Base-by-base conservation (phyloP, 2,329 filamentous ascomycete genomes). In the Coniella lustricola region DNA sequence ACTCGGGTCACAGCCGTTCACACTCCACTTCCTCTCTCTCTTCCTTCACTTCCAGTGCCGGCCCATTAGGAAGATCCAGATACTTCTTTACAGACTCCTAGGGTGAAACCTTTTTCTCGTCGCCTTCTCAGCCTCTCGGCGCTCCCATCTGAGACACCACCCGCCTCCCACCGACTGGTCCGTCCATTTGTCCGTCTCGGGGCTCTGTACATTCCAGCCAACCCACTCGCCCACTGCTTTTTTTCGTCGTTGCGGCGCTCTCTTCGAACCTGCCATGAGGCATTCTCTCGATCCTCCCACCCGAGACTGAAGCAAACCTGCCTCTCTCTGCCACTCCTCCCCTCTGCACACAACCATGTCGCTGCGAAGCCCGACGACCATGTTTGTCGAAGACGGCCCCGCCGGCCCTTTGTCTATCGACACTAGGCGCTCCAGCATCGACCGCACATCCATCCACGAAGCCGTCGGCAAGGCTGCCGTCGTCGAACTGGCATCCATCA, bases 401-500 rank as follows among this genome's bases (percentile, higher is more conserved):
- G 47, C 49, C 53, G 54, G 57, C n/a, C 29, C 57, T 20, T 55
- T 62, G 36, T 56, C 58, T 18, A 55, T 62, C 53, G 60, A 64
- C 41, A 59, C 61, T 13, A 51, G 48, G 37, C 58, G 60, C 10
- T 44, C 48, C 36, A 53, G 51, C 36, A 44, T 50, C 36, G 51
- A 53, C 22, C 47, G 59, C 25, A 34, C 61, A 20, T 49, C 60
- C 17, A 34, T 49, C 43, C 53, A 62, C 45, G 60, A 64, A 34
- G 64, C 69, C 31, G 67, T 68, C 35, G 64, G 63, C 25, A 65
- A 64, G 14, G 68, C 68, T n/a, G 63, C 64, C 7, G 65, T 66
- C 44, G 65, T 66, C 44, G 70, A 72, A 53, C 56, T 72, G 39
- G 65, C 68, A 32, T 68, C 69, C 25, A 72, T 72, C 50, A 71